A percentile compares a stretch with the other conserved stretches of the same genome.
Evolutionary conservation across 2,329 filamentous ascomycete genomes (phyloP).

Genomic region (Sphaerulina populicola): DNA sequence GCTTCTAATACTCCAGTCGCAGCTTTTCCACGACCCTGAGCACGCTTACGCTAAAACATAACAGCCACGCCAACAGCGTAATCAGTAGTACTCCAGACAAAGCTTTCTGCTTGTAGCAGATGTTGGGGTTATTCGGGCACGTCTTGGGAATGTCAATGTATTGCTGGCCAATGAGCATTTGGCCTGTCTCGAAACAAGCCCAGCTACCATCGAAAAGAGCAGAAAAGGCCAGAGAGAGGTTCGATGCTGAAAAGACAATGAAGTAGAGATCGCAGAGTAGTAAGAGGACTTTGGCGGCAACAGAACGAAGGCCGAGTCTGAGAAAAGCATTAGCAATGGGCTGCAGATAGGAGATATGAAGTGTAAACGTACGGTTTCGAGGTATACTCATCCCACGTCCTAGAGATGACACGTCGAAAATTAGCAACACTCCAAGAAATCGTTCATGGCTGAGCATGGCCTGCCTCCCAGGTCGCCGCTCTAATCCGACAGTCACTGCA

Average conservation of each 20-base stretch:
- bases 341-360: neutral
- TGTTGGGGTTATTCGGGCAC: slow-evolving; percentile 34
- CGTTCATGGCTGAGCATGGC: too few relatives aligned
- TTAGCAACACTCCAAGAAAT: too few relatives aligned
- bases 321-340: slow-evolving; percentile 9
- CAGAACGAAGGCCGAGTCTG: slow-evolving; percentile 66
- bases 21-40: slow-evolving; percentile 35
- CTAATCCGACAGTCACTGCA: too few relatives aligned
- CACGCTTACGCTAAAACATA: slow-evolving; percentile 75
- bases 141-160: slow-evolving; percentile 25
- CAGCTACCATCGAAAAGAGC: slow-evolving; percentile 59
- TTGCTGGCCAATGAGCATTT: slow-evolving; percentile 7
- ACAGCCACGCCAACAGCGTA: slow-evolving; percentile 78
- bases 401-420: too few relatives aligned
- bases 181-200: slow-evolving; percentile 34
- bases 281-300: slow-evolving; percentile 77
- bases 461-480: too few relatives aligned
- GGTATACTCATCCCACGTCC: slow-evolving; percentile 89
- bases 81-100: slow-evolving; percentile 71
- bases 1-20: slow-evolving; percentile 18
- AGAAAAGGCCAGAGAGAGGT: slow-evolving; percentile 81
- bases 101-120: slow-evolving; percentile 59
- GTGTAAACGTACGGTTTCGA: slow-evolving; percentile 58
- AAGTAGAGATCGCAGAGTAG: slow-evolving; percentile 91
- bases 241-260: slow-evolving; percentile 94